A percentile compares a stretch with the other conserved stretches of the same genome.
Evolutionary conservation across 345 rosid species (phyloP).

Genomic region (Trapa incisa): DNA sequence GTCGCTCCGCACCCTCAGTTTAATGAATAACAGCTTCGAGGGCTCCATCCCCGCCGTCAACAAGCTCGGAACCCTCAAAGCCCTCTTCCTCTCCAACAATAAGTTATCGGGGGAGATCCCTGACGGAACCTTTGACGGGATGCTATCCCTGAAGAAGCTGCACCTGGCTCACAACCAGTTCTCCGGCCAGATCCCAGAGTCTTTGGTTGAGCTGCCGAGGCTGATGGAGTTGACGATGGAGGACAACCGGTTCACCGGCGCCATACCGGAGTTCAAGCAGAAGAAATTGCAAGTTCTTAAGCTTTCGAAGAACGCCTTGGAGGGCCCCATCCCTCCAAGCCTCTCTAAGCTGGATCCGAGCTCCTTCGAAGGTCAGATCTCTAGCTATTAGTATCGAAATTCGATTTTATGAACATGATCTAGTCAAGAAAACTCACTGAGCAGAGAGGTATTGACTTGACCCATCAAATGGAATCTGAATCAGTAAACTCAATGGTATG

Average conservation of each 20-base stretch:
- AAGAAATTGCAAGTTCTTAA: conserved; percentile 22
- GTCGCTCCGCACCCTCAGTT: conserved; percentile 42
- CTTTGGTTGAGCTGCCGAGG: conserved; percentile 34
- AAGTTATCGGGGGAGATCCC: conserved; percentile 46
- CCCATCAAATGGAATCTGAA: too few relatives aligned
- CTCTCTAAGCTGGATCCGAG: conserved; percentile 22
- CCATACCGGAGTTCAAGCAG: conserved; percentile 40
- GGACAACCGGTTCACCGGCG: conserved; percentile 46
- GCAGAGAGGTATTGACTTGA: too few relatives aligned
- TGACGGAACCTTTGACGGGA: conserved; percentile 37
- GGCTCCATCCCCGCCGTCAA: conserved; percentile 54
- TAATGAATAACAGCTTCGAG: conserved; percentile 42
- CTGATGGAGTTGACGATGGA: conserved; percentile 49
- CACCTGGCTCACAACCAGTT: conserved; percentile 38
- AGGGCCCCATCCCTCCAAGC: conserved; percentile 44
- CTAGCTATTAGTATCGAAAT: too few relatives aligned
- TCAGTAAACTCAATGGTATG: background rate
- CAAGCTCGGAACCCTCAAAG: conserved; percentile 33
- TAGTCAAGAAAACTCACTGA: too few relatives aligned
- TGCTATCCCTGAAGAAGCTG: conserved; percentile 52
- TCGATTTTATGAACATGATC: too few relatives aligned
- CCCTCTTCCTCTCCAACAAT: conserved; percentile 53
- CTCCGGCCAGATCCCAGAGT: conserved; percentile 47
- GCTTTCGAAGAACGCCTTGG: conserved; percentile 47
- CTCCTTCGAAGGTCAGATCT: conserved; percentile 35